Evolutionary conservation across 306 rosid genomes (phyloP).

Genomic region (Leucaena leucocephala): DNA sequence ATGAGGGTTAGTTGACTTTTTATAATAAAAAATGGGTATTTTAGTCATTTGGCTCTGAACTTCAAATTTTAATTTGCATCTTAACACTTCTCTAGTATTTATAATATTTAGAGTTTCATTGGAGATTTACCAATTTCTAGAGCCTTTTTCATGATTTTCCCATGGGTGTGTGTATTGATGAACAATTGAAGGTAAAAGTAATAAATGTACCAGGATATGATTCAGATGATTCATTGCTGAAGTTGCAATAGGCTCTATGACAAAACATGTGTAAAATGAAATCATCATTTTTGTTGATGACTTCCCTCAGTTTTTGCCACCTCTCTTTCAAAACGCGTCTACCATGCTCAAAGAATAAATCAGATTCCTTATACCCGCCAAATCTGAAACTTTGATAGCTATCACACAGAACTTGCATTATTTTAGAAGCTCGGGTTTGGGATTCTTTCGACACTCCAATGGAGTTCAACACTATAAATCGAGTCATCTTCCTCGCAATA

Average conservation of each 20-base stretch:
- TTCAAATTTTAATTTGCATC: no score
- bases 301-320: slow-evolving; percentile 64
- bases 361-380: slow-evolving; percentile 11
- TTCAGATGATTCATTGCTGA: slow-evolving; percentile 50
- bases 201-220: slow-evolving; percentile 53
- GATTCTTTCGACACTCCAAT: slow-evolving; percentile 84
- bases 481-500: slow-evolving; percentile 65
- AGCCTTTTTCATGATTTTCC: no score
- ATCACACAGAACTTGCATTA: slow-evolving; percentile 62
- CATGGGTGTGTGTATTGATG: neutral
- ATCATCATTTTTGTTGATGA: slow-evolving; percentile 33
- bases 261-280: slow-evolving; percentile 50
- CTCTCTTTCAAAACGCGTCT: slow-evolving; percentile 52
- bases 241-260: slow-evolving; percentile 47
- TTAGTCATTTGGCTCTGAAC: no score
- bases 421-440: slow-evolving; percentile 67
- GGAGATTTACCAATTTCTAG: no score
- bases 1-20: no score
- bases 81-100: no score
- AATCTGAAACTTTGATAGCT: slow-evolving; percentile 26
- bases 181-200: neutral
- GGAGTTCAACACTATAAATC: slow-evolving; percentile 56
- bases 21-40: no score
- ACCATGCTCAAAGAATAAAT: slow-evolving; percentile 47
- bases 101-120: no score